phyloP scores from a whole-genome alignment of 1,284 basidiomycete species.

The Sanghuangporus weigelae region DNA sequence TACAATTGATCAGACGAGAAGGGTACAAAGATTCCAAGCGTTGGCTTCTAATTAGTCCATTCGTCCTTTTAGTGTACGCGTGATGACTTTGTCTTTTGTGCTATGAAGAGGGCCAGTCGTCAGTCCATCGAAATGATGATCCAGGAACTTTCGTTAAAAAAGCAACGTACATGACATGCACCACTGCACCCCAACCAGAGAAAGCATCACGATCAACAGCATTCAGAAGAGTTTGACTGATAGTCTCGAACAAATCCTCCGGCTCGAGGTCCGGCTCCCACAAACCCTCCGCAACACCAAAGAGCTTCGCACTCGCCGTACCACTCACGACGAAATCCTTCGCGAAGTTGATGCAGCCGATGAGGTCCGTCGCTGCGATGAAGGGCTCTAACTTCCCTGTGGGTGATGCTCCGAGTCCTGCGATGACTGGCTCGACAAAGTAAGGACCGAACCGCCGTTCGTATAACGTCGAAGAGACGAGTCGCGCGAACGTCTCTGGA shows the following conservation, averaged over 20 bases:
- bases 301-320: constrained; percentile 90
- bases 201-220: constrained; percentile 95
- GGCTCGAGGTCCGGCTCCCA: constrained; percentile 98
- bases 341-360: constrained; percentile 93
- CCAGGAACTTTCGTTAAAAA: not conserved
- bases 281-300: constrained; percentile 95
- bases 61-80: constrained; percentile 80
- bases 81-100: constrained; percentile 82
- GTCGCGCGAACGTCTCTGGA: constrained; percentile 93
- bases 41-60: constrained; percentile 66
- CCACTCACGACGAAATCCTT: constrained; percentile 98
- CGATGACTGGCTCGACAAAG: constrained; percentile 97
- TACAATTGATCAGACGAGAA: not conserved
- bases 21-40: not conserved
- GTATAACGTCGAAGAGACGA: constrained; percentile 96
- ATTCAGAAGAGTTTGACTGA: constrained; percentile 93
- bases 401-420: constrained; percentile 79
- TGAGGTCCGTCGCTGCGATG: constrained; percentile 94
- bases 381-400: constrained; percentile 80
- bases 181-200: constrained; percentile 95
- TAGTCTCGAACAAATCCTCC: constrained; percentile 98
- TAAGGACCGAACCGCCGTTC: constrained; percentile 96
- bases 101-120: constrained; percentile 35
- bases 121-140: constrained; percentile 1
- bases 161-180: constrained; percentile 87